A percentile compares a stretch with the other conserved stretches of the same genome.
These are phyloP conservation scores for Erucastrum elatum DNA, from an alignment of 345 rosid species.

Conservation along the genomic window DNA sequence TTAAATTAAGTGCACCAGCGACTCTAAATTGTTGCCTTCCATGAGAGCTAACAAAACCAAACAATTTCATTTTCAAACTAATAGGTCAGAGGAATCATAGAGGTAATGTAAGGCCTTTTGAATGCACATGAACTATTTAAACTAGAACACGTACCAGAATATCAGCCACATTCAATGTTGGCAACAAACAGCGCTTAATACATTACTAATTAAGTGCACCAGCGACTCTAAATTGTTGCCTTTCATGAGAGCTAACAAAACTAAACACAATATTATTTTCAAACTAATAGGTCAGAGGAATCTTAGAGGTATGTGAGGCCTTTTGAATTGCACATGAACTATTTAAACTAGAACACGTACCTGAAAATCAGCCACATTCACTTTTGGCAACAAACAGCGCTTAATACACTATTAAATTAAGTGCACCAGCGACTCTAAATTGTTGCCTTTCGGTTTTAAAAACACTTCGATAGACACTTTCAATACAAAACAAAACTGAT, in stretches of 20 bases:
- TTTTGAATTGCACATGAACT: constrained; percentile 55
- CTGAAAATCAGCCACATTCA: constrained; percentile 50
- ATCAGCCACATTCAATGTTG: constrained; percentile 37
- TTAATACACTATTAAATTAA: constrained; percentile 44
- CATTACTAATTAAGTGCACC: constrained; percentile 26
- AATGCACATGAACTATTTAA: constrained; percentile 42
- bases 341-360: constrained; percentile 23
- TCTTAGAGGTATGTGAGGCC: constrained; percentile 24
- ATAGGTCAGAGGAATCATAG: neutral
- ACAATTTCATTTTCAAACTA: no score
- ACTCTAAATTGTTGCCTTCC: constrained; percentile 36
- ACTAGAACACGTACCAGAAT: constrained; percentile 47
- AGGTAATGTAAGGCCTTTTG: constrained; percentile 42
- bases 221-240: constrained; percentile 43
- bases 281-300: neutral
- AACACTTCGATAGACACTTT: neutral
- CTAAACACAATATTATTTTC: neutral
- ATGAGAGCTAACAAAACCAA: neutral
- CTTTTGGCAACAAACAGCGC: constrained; percentile 82
- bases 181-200: constrained; percentile 40
- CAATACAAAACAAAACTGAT: neutral
- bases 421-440: constrained; percentile 79
- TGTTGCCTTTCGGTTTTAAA: constrained; percentile 45
- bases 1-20: constrained; percentile 19
- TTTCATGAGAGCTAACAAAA: neutral